Conservation (phyloP, 371 early-diverging fungal species). For the Funneliformis caledonium region DNA sequence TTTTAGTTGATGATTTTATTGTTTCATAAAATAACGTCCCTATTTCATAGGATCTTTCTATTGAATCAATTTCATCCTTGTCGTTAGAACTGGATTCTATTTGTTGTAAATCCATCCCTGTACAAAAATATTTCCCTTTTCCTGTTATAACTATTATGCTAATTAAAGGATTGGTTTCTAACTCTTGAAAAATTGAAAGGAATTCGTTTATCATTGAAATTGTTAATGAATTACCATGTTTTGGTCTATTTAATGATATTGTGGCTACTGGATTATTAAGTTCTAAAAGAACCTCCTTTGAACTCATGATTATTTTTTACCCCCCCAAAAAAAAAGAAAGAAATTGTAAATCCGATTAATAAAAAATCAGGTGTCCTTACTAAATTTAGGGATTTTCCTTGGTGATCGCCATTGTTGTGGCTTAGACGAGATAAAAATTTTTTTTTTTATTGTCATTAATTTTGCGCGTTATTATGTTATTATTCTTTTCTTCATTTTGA, state of each 20-base stretch:
- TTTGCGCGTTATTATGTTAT: too few relatives aligned
- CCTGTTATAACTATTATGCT: constrained; percentile 70
- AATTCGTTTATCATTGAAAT: constrained; percentile 57
- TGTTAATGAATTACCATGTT: constrained; percentile 65
- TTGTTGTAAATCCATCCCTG: constrained; percentile 70
- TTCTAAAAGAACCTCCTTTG: background rate
- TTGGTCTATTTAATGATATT: background rate
- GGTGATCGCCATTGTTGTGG: too few relatives aligned
- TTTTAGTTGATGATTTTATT: constrained; percentile 41
- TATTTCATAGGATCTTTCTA: constrained; percentile 47
- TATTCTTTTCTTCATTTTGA: too few relatives aligned
- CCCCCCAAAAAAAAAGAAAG: too few relatives aligned
- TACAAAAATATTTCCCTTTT: constrained; percentile 75
- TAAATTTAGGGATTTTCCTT: background rate
- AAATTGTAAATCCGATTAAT: too few relatives aligned
- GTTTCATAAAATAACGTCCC: constrained; percentile 50
- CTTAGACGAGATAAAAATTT: too few relatives aligned
- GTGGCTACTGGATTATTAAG: background rate
- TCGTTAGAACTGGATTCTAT: constrained; percentile 7
- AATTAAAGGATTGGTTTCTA: constrained; percentile 56
- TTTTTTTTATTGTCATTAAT: too few relatives aligned
- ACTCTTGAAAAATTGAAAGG: constrained; percentile 49
- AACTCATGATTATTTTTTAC: background rate
- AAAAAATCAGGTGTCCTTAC: too few relatives aligned
- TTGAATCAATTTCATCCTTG: constrained; percentile 42